phyloP scores from a whole-genome alignment of 1,284 basidiomycete species.

The Boletus mariae region DNA sequence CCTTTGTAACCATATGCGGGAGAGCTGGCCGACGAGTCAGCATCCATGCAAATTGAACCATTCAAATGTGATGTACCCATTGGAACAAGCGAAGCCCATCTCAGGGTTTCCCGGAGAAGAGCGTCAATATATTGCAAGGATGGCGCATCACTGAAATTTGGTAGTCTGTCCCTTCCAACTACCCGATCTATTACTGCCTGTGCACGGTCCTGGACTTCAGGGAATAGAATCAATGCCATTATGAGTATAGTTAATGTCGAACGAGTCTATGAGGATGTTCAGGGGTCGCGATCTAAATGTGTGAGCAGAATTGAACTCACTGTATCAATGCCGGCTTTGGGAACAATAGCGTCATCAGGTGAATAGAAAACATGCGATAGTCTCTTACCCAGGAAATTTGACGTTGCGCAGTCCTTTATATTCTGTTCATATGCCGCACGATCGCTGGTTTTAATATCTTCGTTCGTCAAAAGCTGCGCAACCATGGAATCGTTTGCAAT shows the following conservation, averaged over 20 bases:
- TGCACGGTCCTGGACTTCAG: slow-evolving; percentile 24
- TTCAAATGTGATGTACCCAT: slow-evolving; percentile 17
- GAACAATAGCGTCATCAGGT: not conserved
- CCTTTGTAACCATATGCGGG: slow-evolving; percentile 20
- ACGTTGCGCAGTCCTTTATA: slow-evolving; percentile 19
- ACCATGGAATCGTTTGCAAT: slow-evolving; percentile 22
- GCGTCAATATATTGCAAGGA: slow-evolving; percentile 29
- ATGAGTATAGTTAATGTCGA: slow-evolving; percentile 20
- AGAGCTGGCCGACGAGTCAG: slow-evolving; percentile 13
- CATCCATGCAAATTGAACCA: not conserved
- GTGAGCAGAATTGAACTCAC: slow-evolving; percentile 13
- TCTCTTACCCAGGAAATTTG: slow-evolving; percentile 20
- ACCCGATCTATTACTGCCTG: slow-evolving; percentile 23
- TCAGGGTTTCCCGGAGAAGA: slow-evolving; percentile 22
- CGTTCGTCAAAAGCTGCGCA: slow-evolving; percentile 11
- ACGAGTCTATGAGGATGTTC: slow-evolving; percentile 20
- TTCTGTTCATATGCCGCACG: slow-evolving; percentile 12
- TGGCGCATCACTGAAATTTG: slow-evolving; percentile 20
- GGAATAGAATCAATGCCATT: slow-evolving; percentile 23
- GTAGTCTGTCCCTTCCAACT: slow-evolving; percentile 22
- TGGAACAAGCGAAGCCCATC: slow-evolving; percentile 25
- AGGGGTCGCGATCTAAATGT: not conserved
- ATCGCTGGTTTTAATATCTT: not conserved
- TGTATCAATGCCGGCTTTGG: slow-evolving; percentile 22
- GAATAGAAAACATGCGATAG: not conserved